Base-by-base conservation (phyloP, 148 eudicot species). In the Bassia scoparia region DNA sequence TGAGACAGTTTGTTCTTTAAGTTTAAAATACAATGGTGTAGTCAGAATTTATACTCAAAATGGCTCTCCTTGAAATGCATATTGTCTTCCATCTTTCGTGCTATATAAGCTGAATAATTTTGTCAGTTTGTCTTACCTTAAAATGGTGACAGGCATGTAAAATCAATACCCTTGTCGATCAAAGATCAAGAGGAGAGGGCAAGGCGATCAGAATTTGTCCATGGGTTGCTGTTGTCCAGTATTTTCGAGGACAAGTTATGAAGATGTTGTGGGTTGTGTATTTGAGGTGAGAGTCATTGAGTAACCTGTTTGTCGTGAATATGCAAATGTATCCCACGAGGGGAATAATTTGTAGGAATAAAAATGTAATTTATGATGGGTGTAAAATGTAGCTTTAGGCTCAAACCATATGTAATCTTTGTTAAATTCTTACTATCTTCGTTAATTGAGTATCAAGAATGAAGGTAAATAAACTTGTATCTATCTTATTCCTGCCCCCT, bases 141-240 rank as follows among this genome's bases (percentile, higher is more conserved):
- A 27, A 68, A 27, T 73, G 75, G 54, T 75, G 54, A 52, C 89
- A 93, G 98, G 82, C 78, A 74, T 37, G 75, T 78, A 50, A 81
- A 86, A 71, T 77, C 88, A 76, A 35, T 89, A 61, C 91, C 97
- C 8, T 76, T 93, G 75, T 93, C 98, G 33, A 70, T 86, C 67
- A 84, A 93, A 79, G 98, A 93, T 77, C 85, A 87, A 74, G 89
- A 89, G 79, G 97, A 93, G 89, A 89, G 87, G 82, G 72, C 86
- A 43, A 86, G 77, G 76, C 88, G 92, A 63, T 81, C 89, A 5
- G 90, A 85, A 68, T 90, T 90, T 74, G 87, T 86, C 70, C 97
- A 90, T 74, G 89, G 86, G 54, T 61, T 93, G 78, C 74, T 93
- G 74, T 56, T 89, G 78, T 93, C 97, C 46, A 73, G 90, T 67